Percentiles rank a stretch among this genome's conserved stretches.
phyloP scores from a whole-genome alignment of 1,284 basidiomycete genomes.

The Naganishia sp. region DNA sequence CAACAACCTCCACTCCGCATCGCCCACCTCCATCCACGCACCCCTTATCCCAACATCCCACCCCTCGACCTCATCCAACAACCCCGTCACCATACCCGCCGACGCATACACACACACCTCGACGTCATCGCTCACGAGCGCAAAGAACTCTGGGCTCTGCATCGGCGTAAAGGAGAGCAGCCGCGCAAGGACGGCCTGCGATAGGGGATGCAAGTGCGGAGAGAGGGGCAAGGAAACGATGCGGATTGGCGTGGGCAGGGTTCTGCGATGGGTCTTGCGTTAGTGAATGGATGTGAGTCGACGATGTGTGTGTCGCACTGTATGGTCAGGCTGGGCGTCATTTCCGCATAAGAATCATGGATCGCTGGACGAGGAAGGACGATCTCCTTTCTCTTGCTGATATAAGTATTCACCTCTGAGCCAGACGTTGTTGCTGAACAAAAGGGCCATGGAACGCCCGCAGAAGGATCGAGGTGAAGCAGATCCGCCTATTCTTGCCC shows the following conservation, averaged over 20 bases:
- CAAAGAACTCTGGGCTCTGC: constrained; percentile 24
- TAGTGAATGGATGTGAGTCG: background rate
- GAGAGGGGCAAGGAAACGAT: constrained; percentile 8
- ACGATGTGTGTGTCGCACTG: constrained; percentile 1
- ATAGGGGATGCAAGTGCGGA: constrained; percentile 3
- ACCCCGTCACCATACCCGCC: background rate
- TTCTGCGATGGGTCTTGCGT: background rate
- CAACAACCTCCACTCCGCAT: constrained; percentile 25
- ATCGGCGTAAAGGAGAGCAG: constrained; percentile 8
- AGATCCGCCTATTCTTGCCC: background rate
- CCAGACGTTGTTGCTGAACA: background rate
- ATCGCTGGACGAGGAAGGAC: too few relatives aligned
- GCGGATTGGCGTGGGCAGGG: constrained; percentile 10
- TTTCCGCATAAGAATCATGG: background rate
- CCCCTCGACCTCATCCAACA: background rate
- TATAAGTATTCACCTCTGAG: background rate
- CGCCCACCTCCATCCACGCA: constrained; percentile 18
- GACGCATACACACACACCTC: constrained; percentile 15
- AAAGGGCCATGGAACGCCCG: background rate
- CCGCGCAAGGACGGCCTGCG: constrained; percentile 3
- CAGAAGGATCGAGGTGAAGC: too few relatives aligned
- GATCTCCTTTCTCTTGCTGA: background rate
- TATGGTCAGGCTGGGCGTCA: constrained; percentile 8
- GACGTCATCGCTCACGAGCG: constrained; percentile 9
- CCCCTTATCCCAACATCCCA: background rate